Evolutionary conservation across 1,139 yeast genomes (phyloP).

Genomic region (Kurtzmaniella quercitrusa): DNA sequence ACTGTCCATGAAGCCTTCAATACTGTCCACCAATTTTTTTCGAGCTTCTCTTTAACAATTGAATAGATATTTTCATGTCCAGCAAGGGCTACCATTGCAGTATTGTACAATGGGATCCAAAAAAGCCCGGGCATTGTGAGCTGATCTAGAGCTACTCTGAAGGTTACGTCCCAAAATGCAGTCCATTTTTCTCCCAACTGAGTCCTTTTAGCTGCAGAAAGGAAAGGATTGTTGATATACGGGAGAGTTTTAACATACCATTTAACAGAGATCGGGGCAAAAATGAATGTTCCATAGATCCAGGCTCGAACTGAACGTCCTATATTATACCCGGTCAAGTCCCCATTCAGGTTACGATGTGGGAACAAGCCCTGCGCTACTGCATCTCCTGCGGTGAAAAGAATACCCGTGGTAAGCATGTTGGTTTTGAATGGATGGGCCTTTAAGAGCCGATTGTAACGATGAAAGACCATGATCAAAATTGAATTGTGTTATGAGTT

Average conservation of each 20-base stretch:
- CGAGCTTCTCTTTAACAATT: slow-evolving; percentile 29
- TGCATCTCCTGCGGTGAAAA: slow-evolving; percentile 74
- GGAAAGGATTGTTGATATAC: slow-evolving; percentile 40
- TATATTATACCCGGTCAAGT: slow-evolving; percentile 20
- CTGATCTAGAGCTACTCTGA: slow-evolving; percentile 36
- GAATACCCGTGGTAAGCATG: slow-evolving; percentile 50
- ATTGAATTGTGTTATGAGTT: too few species aligned
- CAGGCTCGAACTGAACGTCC: slow-evolving; percentile 61
- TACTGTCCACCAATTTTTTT: slow-evolving; percentile 41
- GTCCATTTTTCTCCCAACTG: slow-evolving; percentile 6
- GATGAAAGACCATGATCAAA: slow-evolving; percentile 20
- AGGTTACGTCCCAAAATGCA: slow-evolving; percentile 32
- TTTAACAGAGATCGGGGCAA: slow-evolving; percentile 69
- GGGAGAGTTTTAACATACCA: slow-evolving; percentile 65
- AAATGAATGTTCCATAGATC: slow-evolving; percentile 69
- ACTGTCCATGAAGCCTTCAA: slow-evolving; percentile 40
- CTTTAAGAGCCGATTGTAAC: slow-evolving; percentile 38
- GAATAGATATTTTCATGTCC: slow-evolving; percentile 34
- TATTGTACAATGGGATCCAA: slow-evolving; percentile 45
- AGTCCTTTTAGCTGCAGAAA: slow-evolving; percentile 10
- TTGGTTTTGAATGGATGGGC: slow-evolving; percentile 52
- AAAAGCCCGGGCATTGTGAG: slow-evolving; percentile 29
- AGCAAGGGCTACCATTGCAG: slow-evolving; percentile 36
- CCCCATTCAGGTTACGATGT: slow-evolving; percentile 13
- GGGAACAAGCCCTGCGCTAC: slow-evolving; percentile 64